Evolutionary conservation across 352 stramenopile genomes (phyloP), one percentile per base, ranked within the genome.

Genomic region (Aphanomyces invadans): DNA sequence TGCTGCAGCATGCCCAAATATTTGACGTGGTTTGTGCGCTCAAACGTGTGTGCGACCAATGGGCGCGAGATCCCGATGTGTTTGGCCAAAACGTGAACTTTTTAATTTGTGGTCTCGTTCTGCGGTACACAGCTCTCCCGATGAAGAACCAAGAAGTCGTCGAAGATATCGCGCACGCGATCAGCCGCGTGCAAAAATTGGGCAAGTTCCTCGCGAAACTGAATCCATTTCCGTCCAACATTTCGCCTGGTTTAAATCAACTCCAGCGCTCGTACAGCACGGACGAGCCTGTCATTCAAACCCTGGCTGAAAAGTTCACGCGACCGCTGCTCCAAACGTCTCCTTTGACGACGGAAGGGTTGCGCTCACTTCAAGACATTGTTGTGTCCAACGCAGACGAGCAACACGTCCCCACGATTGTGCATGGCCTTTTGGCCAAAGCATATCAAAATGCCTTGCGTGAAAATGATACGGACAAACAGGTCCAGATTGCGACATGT

Each of bases 71-170:
- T 0, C 66, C 79, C 0, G 81, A 92, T 11, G 68, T 73, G 28
- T 93, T 93, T 71, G 86, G 86, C n/a, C 87, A 80, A 55, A 91
- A 92, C 53, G 69, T 95, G 21, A 79, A 78, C 21, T 82, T 86
- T 57, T 78, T 93, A 4, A 75, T 95, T 19, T 74, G 87, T 69
- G 78, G 89, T 54, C 86, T 93, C n/a, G 76, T 78, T n/a, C 21
- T 0, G 36, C 39, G 71, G 77, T 49, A 81, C 91, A 25, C 68
- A 89, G 32, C 1, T 15, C 29, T 38, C 21, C 29, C 31, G n/a
- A 17, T 39, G 28, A 56, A 17, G 10, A 23, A 42, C 36, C 28
- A 60, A 57, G 1, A 25, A 55, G 2, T 61, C 17, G 7, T 44
- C 23, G 3, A 53, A 48, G 26, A 23, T 26, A 5, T 56, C 15